These are phyloP conservation scores for Parmelia sp. DNA, from an alignment of 495 filamentous ascomycete genomes.

Conservation along the genomic window DNA sequence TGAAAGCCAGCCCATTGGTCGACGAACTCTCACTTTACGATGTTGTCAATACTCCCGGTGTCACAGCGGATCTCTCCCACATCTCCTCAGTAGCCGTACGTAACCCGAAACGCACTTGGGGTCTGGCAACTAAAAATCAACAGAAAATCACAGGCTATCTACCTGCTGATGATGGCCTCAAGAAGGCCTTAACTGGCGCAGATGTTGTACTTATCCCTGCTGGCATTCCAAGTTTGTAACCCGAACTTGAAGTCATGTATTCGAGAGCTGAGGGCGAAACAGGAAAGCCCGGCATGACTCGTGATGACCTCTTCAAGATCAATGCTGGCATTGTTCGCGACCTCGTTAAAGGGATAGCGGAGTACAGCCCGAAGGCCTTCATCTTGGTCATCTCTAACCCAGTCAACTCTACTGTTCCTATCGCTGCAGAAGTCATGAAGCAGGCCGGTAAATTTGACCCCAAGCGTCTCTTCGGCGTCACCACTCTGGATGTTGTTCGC, in stretches of 20 bases:
- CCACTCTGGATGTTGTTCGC: conserved; percentile 94
- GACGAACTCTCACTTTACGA: conserved; percentile 94
- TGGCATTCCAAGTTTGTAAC: conserved; percentile 83
- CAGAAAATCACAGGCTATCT: conserved; percentile 90
- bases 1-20: conserved; percentile 79
- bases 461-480: conserved; percentile 93
- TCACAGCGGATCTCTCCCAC: conserved; percentile 91
- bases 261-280: conserved; percentile 23
- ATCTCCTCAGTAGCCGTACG: conserved; percentile 90
- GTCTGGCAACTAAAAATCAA: conserved; percentile 20
- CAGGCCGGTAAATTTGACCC: conserved; percentile 85
- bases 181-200: conserved; percentile 78
- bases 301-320: conserved; percentile 98
- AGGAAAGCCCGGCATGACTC: conserved; percentile 99
- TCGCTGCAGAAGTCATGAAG: conserved; percentile 95
- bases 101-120: conserved; percentile 18
- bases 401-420: conserved; percentile 97
- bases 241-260: neutral
- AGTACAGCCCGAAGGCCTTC: conserved; percentile 83
- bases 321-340: conserved; percentile 92
- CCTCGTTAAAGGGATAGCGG: conserved; percentile 75
- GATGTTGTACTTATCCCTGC: conserved; percentile 96
- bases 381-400: conserved; percentile 97
- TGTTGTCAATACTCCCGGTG: conserved; percentile 97
- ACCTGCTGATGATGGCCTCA: conserved; percentile 82